phyloP scores from a whole-genome alignment of 306 rosid genomes.

The Acmispon strigosus region DNA sequence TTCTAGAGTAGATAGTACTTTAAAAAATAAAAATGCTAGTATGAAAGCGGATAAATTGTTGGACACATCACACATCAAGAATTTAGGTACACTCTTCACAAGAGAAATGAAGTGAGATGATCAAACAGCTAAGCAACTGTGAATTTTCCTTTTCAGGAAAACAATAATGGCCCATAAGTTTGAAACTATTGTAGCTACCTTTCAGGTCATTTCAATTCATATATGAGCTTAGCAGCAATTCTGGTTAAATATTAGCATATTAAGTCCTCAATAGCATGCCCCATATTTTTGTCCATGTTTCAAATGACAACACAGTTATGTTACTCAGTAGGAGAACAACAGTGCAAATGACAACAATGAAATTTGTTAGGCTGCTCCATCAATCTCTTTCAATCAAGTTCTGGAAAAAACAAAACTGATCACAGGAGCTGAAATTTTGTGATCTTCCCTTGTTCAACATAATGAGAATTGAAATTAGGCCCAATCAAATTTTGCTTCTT shows the following conservation, averaged over 20 bases:
- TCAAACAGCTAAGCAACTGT: background rate
- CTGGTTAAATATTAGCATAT: too few relatives aligned
- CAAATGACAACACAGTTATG: background rate
- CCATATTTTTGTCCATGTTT: conserved; percentile 11
- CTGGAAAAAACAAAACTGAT: background rate
- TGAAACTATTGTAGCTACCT: conserved; percentile 6
- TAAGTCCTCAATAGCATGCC: too few relatives aligned
- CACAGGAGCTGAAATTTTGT: background rate
- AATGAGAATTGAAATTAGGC: background rate
- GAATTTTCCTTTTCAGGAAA: background rate
- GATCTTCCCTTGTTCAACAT: background rate
- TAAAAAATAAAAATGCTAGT: background rate
- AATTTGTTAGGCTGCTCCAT: conserved; percentile 9
- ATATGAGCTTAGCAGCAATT: background rate
- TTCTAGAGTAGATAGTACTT: background rate
- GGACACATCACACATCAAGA: background rate
- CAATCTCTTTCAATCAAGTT: background rate
- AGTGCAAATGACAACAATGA: background rate
- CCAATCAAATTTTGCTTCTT: background rate
- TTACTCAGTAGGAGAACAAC: background rate
- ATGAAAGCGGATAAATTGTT: background rate
- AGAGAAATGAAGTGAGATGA: background rate
- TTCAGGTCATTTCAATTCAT: conserved; percentile 31
- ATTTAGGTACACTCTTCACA: background rate
- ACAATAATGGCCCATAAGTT: conserved; percentile 1